Base-by-base conservation (phyloP, 1,284 basidiomycete genomes). In the Phellopilus nigrolimitatus region DNA sequence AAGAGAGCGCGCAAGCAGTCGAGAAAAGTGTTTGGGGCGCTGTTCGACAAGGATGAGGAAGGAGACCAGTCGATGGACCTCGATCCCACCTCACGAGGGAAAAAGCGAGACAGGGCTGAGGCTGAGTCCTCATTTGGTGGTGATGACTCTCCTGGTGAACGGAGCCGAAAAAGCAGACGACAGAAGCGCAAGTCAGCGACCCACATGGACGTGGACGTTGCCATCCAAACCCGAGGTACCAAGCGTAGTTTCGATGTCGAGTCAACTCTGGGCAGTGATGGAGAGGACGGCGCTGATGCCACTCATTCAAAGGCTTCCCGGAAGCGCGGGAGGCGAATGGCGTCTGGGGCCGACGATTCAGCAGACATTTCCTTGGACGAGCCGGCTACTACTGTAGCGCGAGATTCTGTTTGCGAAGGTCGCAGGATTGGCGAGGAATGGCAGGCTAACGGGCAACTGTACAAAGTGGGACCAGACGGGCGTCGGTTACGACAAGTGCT, bases 81-180 rank as follows among this genome's bases (percentile, higher is more conserved):
- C 17, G 62, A 62, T 1, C 54, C 59, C n/a, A 54, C 61, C 12
- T 65, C 66, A 53, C 58, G 85, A 56, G 87, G 87, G 24, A 84
- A 76, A 71, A 90, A 90, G 67, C 77, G 87, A 51, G 84, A 84
- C 64, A 81, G 83, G 42, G 73, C 76, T 12, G 85, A 88, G 60
- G 82, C 81, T 48, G 85, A 77, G 4, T 86, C 84, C 4, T 79
- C 78, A 0, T 81, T 86, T 61, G 85, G 78, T 41, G 79, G 75
- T 37, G 84, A 85, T 60, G 84, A 82, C 2, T 31, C 61, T 44
- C 42, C 60, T 24, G 60, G 66, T 12, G 64, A 63, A 7, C 62
- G 68, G 46, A 61, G 62, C 34, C 57, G 60, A 15, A 68, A 67
- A 57, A 67, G 64, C 45, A 57, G 54, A 52, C 57, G 65, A 47